Base-by-base conservation (phyloP, 345 rosid genomes). In the Litchi chinensis region DNA sequence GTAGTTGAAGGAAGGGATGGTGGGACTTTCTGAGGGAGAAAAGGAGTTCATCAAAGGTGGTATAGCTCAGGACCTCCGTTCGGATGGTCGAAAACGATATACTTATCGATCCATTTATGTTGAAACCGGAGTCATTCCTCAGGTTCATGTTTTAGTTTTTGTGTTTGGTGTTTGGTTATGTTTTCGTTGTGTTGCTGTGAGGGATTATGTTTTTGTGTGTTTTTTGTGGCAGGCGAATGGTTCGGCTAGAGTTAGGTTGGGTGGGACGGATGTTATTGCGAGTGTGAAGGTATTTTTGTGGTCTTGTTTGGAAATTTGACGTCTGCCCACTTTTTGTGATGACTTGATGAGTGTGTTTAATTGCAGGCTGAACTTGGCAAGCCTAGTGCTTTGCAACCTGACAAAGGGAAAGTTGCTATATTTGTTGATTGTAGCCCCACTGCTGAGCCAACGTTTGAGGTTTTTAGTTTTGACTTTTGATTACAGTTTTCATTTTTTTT, bases 181-280 rank as follows among this genome's bases (percentile, higher is more conserved):
- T 68, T 0, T 13, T 13, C 76, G 18, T 19, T 79, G 12, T 13
- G 0, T 62, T 10, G 8, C 8, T 1, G 21, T 37, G 52, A 39
- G 11, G 41, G 5, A 52, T 52, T 76, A 67, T 15, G 21, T 21
- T 67, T 44, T 46, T 40, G 18, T 63, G 54, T 44, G 43, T 32
- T 18, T 64, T 32, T 28, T 5, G 28, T 65, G 77, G 44, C 81
- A 96, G 98, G 98, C 99, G 60, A 89, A 94, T 86, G 99, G 95
- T 75, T 96, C 98, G 6, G 93, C 98, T 24, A 90, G 93, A 81
- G 91, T 96, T 24, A 86, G 84, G 74, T 78, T 94, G 26, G 98
- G 97, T 70, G 90, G 87, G 59, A 94, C 95, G 5, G 95, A 96
- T 84, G 98, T 94, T 75, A 91, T 96, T 91, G 97, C 98, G 21